These are phyloP conservation scores for Biscutella laevigata DNA, from an alignment of 441 rosid species.

Conservation along the genomic window DNA sequence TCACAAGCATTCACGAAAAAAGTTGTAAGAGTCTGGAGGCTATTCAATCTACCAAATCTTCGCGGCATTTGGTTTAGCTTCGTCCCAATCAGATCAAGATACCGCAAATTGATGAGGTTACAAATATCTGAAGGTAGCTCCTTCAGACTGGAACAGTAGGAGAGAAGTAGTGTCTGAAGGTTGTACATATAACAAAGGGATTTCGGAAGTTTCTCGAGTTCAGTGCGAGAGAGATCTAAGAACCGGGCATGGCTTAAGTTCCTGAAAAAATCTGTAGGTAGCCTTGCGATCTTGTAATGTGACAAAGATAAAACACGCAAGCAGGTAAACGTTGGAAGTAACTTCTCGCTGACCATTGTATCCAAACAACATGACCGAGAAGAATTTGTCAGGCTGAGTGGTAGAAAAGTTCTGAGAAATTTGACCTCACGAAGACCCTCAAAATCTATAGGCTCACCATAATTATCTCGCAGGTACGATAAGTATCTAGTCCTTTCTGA, in stretches of 20 bases:
- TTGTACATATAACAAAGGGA: conserved; percentile 23
- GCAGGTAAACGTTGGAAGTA: conserved; percentile 21
- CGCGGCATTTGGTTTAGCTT: conserved; percentile 24
- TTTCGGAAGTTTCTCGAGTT: conserved; percentile 22
- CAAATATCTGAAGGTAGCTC: conserved; percentile 23
- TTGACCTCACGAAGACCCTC: conserved; percentile 26
- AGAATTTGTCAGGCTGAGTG: conserved; percentile 26
- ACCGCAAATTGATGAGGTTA: conserved; percentile 26
- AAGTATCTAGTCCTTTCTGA: conserved; percentile 23
- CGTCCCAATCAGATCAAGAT: conserved; percentile 25
- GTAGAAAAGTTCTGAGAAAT: conserved; percentile 28
- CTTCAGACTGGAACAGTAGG: conserved; percentile 21
- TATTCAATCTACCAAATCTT: conserved; percentile 20
- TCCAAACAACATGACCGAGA: conserved; percentile 21
- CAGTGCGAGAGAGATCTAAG: conserved; percentile 31
- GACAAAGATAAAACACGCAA: conserved; percentile 29
- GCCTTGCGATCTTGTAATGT: conserved; percentile 21
- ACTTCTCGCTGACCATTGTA: conserved; percentile 19
- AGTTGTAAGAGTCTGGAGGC: conserved; percentile 23
- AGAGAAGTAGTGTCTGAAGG: conserved; percentile 26
- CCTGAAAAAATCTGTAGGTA: conserved; percentile 24
- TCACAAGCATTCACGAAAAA: conserved; percentile 18
- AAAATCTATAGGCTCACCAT: conserved; percentile 18
- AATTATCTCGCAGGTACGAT: conserved; percentile 23
- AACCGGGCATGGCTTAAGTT: conserved; percentile 25